A percentile compares a stretch with the other conserved stretches of the same genome.
phyloP scores from a whole-genome alignment of 2,329 filamentous ascomycete genomes.

The Coleophoma cylindrospora region DNA sequence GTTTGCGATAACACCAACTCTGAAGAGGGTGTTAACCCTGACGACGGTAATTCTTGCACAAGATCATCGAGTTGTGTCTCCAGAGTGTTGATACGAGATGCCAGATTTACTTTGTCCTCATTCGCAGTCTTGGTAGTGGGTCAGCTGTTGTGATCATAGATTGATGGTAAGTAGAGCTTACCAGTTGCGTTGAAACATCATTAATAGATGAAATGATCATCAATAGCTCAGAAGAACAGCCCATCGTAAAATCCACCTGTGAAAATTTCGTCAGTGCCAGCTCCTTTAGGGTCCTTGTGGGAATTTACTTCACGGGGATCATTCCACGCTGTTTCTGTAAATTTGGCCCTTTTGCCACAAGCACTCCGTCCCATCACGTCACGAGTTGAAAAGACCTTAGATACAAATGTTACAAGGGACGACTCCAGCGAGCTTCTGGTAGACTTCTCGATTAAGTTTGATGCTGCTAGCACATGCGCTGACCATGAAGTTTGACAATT shows the following conservation, averaged over 20 bases:
- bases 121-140: neutral
- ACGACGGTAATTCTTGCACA: conserved; percentile 5
- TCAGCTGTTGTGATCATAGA: neutral
- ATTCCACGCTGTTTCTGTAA: conserved; percentile 6
- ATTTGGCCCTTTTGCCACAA: conserved; percentile 10
- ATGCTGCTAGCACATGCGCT: conserved; percentile 8
- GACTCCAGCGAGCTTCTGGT: conserved; percentile 1
- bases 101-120: neutral
- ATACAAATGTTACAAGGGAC: conserved; percentile 8
- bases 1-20: conserved; percentile 4
- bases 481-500: conserved; percentile 10
- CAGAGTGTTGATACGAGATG: neutral
- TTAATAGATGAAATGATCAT: conserved; percentile 9
- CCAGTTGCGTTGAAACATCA: conserved; percentile 5
- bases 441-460: conserved; percentile 3
- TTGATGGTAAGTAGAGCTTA: neutral
- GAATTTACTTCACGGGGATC: conserved; percentile 6
- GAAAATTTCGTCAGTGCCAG: neutral
- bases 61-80: conserved; percentile 6
- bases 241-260: conserved; percentile 1
- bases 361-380: conserved; percentile 11
- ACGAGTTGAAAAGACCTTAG: conserved; percentile 10
- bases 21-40: neutral
- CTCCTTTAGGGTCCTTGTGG: neutral
- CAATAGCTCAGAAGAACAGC: conserved; percentile 8